Conservation (phyloP, 371 early-diverging fungal species). For the Apophysomyces ossiformis region DNA sequence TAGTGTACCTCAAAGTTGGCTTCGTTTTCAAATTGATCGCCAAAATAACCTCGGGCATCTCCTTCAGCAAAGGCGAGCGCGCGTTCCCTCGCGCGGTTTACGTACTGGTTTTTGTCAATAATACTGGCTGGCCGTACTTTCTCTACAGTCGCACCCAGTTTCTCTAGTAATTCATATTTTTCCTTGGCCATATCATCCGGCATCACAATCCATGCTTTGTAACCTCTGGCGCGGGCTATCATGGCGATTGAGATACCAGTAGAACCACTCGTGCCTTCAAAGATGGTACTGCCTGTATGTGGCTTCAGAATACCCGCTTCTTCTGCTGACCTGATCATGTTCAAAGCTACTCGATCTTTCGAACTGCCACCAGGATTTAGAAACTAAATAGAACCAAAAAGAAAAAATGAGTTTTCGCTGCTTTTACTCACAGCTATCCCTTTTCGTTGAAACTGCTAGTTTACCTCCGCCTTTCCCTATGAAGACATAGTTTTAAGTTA, state of each 20-base stretch:
- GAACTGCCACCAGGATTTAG: slow-evolving; percentile 93
- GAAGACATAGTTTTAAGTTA: not conserved
- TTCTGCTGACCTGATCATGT: slow-evolving; percentile 85
- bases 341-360: slow-evolving; percentile 93
- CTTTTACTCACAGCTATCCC: not conserved
- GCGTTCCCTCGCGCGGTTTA: slow-evolving; percentile 81
- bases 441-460: not conserved
- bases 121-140: slow-evolving; percentile 92
- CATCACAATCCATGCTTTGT: slow-evolving; percentile 93
- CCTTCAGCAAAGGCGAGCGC: slow-evolving; percentile 68
- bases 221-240: slow-evolving; percentile 86
- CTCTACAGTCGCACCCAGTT: slow-evolving; percentile 90
- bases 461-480: slow-evolving; percentile 52
- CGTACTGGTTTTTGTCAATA: slow-evolving; percentile 91
- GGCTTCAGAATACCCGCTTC: slow-evolving; percentile 60
- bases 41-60: slow-evolving; percentile 57
- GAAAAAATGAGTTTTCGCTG: not conserved
- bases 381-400: slow-evolving; percentile 57
- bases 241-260: slow-evolving; percentile 86
- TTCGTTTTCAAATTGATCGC: slow-evolving; percentile 94
- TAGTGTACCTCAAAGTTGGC: slow-evolving; percentile 85
- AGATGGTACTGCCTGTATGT: slow-evolving; percentile 76
- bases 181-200: slow-evolving; percentile 94
- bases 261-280: slow-evolving; percentile 94
- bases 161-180: slow-evolving; percentile 84